Percentiles rank a stretch among this genome's conserved stretches.
phyloP scores from a whole-genome alignment of 164 flowering plant genomes.

The Berberis thunbergii region DNA sequence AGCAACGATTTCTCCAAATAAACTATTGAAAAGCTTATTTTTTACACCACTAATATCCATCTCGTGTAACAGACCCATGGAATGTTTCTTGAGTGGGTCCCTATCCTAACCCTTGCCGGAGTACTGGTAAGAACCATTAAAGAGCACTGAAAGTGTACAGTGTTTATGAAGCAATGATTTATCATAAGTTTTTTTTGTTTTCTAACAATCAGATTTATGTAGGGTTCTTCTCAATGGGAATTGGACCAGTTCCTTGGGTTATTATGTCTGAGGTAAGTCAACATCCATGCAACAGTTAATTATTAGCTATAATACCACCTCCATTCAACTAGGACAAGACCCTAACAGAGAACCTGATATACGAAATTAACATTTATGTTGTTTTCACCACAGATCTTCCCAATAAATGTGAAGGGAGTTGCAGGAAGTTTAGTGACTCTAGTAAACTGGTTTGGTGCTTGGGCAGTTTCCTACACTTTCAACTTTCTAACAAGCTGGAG shows the following conservation, averaged over 20 bases:
- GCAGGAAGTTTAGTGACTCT: slow-evolving; percentile 21
- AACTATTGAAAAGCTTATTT: too few relatives aligned
- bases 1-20: not conserved
- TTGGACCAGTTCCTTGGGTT: slow-evolving; percentile 12
- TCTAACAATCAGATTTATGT: slow-evolving; percentile 40
- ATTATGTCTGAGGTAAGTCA: slow-evolving; percentile 20
- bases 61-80: slow-evolving; percentile 39
- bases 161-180: too few relatives aligned
- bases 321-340: not conserved
- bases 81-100: slow-evolving; percentile 28
- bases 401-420: slow-evolving; percentile 20
- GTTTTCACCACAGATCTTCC: slow-evolving; percentile 15
- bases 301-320: not conserved
- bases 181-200: too few relatives aligned
- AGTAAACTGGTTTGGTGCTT: slow-evolving; percentile 18
- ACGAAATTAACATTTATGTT: not conserved
- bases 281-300: not conserved
- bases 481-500: slow-evolving; percentile 20
- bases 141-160: too few relatives aligned
- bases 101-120: slow-evolving; percentile 56
- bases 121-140: slow-evolving; percentile 44
- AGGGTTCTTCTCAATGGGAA: slow-evolving; percentile 13
- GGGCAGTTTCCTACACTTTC: slow-evolving; percentile 24
- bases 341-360: not conserved
- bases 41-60: not conserved